Base-by-base conservation (phyloP, 1,284 basidiomycete species). In the Lignosus rhinocerotis region DNA sequence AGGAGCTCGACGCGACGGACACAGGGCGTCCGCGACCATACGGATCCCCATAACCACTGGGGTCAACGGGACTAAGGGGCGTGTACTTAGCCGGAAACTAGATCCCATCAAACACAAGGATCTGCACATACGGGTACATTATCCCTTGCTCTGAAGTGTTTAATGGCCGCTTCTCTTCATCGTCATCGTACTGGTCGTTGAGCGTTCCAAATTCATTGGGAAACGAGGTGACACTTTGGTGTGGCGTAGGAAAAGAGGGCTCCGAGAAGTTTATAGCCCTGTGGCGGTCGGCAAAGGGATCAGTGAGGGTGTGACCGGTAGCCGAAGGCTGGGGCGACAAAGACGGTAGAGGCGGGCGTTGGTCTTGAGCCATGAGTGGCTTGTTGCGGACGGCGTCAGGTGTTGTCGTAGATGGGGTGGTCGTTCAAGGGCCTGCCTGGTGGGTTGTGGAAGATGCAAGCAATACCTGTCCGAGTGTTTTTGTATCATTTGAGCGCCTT, bases 101-200 rank as follows among this genome's bases (percentile, higher is more conserved):
- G 12, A 39, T 39, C 4, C 14, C 14, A 12, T 39, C 14, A 11
- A 11, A 25, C 25, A 25, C 36, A 3, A 39, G 8, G 11, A 39
- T 12, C 12, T 12, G 36, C n/a, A 39, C 36, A 11, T 39, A 39
- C 36, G 36, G 36, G 36, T 39, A 39, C 36, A 39, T 12, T 11
- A 39, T 39, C 69, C 61, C 85, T 76, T 33, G 80, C 12, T 34
- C 82, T 25, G 25, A 25, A 44, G 74, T 75, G 34, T 82, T 89
- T 66, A 92, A 74, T 21, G 89, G 90, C 63, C 83, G 79, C 67
- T 92, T 92, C 74, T 92, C 90, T 39, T 82, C 70, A 6, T 90
- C 88, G 49, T 90, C 87, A 12, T 76, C 79, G 64, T 84, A 83
- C 42, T 70, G 61, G 7, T 53, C 69, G 66, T 54, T 74, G 30